Base-by-base conservation (phyloP, 2,329 filamentous ascomycete genomes). In the Ophiostoma perfectum region DNA sequence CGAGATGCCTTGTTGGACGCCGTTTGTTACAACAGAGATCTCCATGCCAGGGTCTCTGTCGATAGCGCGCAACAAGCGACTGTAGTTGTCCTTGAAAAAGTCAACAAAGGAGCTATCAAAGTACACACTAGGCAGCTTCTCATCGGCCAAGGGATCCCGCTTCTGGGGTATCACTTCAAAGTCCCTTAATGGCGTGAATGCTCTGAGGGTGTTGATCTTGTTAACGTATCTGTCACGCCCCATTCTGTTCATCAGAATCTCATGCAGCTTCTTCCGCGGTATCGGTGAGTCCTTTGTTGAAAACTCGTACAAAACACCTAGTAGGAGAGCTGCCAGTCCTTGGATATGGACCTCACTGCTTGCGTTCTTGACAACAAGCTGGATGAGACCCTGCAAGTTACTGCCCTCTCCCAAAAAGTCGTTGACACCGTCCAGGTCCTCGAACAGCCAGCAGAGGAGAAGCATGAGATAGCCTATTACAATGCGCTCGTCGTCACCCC, bases 201-300 rank as follows among this genome's bases (percentile, higher is more conserved):
- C 87, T 70, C 95, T 87, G 49, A 99, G 81, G 71, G 89, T 90
- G 38, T 85, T 87, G 52, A 99, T 83, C 71, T 89, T 89, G 77
- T 96, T 90, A 68, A 96, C 86, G 75, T 97, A 99, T 74, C 89
- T 89, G 73, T 97, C 93, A 72, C 93, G 88, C 52, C 93, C 92
- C 74, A 98, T 84, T 69, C 89, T 87, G 62, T 89, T 87, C 41
- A 86, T 83, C 47, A 99, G 81, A 41, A 97, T 85, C 38, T 90
- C 87, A 74, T 96, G 91, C 62, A 99, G 80, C 9, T 90, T 93
- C 38, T 88, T 83, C 70, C 95, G 86, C 5, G 94, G 86, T 66
- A 99, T 89, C 0, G 95, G 92, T 0, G 94, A 98, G 78, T 99
- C 95, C 76, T 96, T 97, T 0, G 94, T 97, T 9, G 94, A 98